Base-by-base conservation (phyloP, 2,329 filamentous ascomycete genomes). In the Ascochyta rabiei region DNA sequence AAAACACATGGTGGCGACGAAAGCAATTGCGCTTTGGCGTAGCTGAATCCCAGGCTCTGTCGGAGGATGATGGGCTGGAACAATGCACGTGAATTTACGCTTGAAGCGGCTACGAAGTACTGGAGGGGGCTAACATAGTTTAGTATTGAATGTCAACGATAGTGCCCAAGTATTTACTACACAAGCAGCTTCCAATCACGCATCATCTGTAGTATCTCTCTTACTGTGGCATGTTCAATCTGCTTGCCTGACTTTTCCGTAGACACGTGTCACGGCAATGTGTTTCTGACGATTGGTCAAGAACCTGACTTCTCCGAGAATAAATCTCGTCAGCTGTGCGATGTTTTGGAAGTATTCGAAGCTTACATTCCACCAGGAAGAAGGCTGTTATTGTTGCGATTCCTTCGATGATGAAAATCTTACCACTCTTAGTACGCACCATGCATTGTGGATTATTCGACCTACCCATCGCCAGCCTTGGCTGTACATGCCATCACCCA, bases 101-200 rank as follows among this genome's bases (percentile, higher is more conserved):
- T 66, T 3, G 68, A 71, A 1, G 64, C 68, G 6, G 62, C 63
- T 3, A 71, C 62, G 43, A 71, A 72, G 58, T 71, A 70, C 38
- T 71, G 65, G 5, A 72, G 21, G 4, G 58, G 65, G 55, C 63
- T 67, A 33, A 10, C 8, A 8, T 5, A n/a, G 10, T 19, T 62
- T 16, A 60, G 48, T 47, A 24, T 37, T 5, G 18, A 8, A 4
- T 30, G 21, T 35, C 16, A 4, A 15, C 12, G 12, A 26, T n/a
- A 6, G 8, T 4, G 10, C 4, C 4, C 16, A 7, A 5, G 4
- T 37, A 60, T 62, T 52, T 39, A 68, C 63, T 69, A 72, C 15
- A 68, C 51, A 28, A 59, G 53, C n/a, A 72, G 49, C 33, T 72
- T 72, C 64, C 64, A 69, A 50, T 72, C 69, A 23, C 60, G n/a